Evolutionary conservation across 495 filamentous ascomycete genomes (phyloP).

Genomic region (Usnea hakonensis): DNA sequence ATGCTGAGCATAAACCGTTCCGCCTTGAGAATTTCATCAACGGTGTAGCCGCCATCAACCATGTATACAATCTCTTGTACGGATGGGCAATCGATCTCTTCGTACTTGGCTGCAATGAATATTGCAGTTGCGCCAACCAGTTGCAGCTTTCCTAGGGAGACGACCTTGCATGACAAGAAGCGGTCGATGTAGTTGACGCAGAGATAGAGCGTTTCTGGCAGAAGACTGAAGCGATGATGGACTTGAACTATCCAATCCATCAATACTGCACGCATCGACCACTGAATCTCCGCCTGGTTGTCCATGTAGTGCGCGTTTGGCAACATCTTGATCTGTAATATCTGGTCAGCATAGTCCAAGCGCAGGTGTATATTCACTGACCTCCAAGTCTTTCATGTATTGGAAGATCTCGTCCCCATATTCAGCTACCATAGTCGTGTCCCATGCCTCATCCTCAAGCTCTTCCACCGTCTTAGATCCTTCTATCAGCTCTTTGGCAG

Average conservation of each 20-base stretch:
- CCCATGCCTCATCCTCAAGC: conserved; percentile 78
- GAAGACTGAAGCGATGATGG: conserved; percentile 78
- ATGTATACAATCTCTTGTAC: conserved; percentile 95
- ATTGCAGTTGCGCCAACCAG: conserved; percentile 94
- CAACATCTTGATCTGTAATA: conserved; percentile 60
- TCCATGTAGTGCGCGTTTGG: conserved; percentile 95
- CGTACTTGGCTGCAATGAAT: conserved; percentile 94
- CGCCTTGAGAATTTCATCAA: conserved; percentile 91
- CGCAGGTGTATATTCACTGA: conserved; percentile 35
- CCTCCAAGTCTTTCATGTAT: conserved; percentile 86
- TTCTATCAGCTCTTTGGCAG: conserved; percentile 62
- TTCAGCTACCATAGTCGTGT: conserved; percentile 97
- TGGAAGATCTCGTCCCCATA: conserved; percentile 92
- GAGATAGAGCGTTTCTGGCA: conserved; percentile 91
- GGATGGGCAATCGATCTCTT: conserved; percentile 95
- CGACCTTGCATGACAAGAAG: conserved; percentile 88
- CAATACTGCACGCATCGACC: conserved; percentile 95
- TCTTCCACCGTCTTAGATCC: conserved; percentile 50
- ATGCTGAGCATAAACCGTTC: conserved; percentile 97
- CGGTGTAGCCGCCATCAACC: conserved; percentile 84
- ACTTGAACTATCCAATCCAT: conserved; percentile 99
- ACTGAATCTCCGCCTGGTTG: conserved; percentile 90
- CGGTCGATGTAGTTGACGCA: conserved; percentile 94
- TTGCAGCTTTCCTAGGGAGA: conserved; percentile 90
- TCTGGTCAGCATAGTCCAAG: conserved; percentile 21